Percentiles rank a stretch among this genome's conserved stretches.
Evolutionary conservation across 805 yeast species (phyloP).

Genomic region (Ogataea paraovalis): DNA sequence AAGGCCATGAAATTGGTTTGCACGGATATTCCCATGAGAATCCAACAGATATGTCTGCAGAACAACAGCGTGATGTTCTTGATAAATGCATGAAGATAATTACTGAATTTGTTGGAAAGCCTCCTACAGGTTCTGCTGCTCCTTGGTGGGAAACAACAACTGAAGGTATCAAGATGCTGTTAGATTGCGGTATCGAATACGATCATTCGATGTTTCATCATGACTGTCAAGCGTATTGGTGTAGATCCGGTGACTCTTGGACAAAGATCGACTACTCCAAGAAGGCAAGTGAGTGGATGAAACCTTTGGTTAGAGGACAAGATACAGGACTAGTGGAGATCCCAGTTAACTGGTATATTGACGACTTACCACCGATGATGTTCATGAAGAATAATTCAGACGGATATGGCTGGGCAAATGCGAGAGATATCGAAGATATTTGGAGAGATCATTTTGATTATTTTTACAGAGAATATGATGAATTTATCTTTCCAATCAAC

Average conservation of each 20-base stretch:
- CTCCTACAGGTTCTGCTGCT: conserved; percentile 34
- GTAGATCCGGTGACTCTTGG: conserved; percentile 35
- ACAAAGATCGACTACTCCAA: conserved; percentile 34
- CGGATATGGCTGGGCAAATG: conserved; percentile 34
- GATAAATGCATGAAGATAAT: conserved; percentile 31
- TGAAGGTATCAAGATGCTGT: conserved; percentile 31
- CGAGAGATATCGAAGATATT: conserved; percentile 35
- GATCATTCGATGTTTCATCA: conserved; percentile 36
- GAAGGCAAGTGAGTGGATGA: conserved; percentile 36
- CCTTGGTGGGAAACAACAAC: conserved; percentile 38
- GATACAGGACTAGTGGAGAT: conserved; percentile 36
- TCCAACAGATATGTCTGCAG: conserved; percentile 33
- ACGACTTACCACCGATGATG: conserved; percentile 38
- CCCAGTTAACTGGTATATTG: conserved; percentile 36
- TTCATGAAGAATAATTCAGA: conserved; percentile 32
- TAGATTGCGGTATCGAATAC: conserved; percentile 35
- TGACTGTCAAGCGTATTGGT: conserved; percentile 36
- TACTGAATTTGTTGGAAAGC: conserved; percentile 33
- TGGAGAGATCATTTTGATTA: conserved; percentile 38
- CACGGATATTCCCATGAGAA: conserved; percentile 38
- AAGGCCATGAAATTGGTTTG: conserved; percentile 35
- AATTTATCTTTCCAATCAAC: conserved; percentile 36
- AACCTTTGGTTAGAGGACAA: conserved; percentile 30
- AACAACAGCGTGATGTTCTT: conserved; percentile 34
- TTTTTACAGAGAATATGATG: conserved; percentile 35